Percentiles rank a stretch among this genome's conserved stretches.
Conservation (phyloP, 257 asterid genomes). For the Phtheirospermum japonicum region DNA sequence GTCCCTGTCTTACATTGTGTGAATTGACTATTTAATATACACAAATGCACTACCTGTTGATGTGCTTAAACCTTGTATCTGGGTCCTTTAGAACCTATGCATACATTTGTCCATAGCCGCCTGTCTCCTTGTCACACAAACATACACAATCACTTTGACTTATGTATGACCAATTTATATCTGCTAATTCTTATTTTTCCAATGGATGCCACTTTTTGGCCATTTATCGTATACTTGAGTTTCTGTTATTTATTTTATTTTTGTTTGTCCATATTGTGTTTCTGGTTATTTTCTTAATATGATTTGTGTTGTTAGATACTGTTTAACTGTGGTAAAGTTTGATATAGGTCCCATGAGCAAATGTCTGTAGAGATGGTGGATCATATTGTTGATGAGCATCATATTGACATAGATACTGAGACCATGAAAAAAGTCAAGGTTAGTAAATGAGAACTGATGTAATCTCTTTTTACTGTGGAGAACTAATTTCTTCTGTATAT, state of each 20-base stretch:
- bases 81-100: not conserved
- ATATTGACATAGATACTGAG: constrained; percentile 70
- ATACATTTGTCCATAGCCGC: not conserved
- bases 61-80: constrained; percentile 13
- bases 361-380: constrained; percentile 88
- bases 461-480: too few species aligned
- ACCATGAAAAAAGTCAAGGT: constrained; percentile 66
- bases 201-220: not conserved
- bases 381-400: constrained; percentile 69
- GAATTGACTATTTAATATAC: not conserved
- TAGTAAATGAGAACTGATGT: constrained; percentile 25
- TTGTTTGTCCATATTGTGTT: not conserved
- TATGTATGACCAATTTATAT: constrained; percentile 6
- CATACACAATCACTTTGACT: not conserved
- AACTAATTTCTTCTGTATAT: too few species aligned
- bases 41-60: not conserved
- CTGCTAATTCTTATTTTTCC: constrained; percentile 11
- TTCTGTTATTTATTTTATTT: not conserved
- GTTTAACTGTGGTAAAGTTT: constrained; percentile 21
- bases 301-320: constrained; percentile 1
- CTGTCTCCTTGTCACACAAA: not conserved
- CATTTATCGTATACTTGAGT: not conserved
- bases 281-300: constrained; percentile 10
- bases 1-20: not conserved
- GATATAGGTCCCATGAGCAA: constrained; percentile 82